phyloP scores from a whole-genome alignment of 306 rosid species.

The Sicyos baderoa region DNA sequence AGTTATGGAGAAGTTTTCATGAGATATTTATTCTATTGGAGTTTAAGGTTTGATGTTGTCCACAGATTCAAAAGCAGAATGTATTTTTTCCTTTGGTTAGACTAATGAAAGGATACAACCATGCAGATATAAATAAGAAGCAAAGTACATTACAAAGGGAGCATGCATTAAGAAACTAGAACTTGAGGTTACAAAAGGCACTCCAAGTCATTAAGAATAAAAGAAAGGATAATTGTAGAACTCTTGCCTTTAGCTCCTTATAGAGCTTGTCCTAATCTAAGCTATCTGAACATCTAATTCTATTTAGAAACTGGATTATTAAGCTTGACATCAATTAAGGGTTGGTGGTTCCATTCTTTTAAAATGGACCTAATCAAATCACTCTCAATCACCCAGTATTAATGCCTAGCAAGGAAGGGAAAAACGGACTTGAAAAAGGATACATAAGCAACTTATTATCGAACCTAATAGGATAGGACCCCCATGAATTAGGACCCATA shows the following conservation, averaged over 20 bases:
- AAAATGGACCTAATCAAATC: neutral
- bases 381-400: neutral
- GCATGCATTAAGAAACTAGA: neutral
- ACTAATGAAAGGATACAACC: neutral
- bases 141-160: neutral
- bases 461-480: too few relatives aligned
- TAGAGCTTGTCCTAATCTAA: neutral
- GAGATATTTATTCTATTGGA: neutral
- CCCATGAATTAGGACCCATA: too few relatives aligned
- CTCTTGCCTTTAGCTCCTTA: neutral
- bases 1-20: neutral
- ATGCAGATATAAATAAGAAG: neutral
- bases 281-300: neutral
- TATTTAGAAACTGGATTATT: neutral
- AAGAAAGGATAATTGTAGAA: neutral
- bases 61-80: conserved; percentile 4
- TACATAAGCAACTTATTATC: neutral
- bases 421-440: neutral
- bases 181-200: neutral
- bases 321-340: neutral
- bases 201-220: conserved; percentile 1
- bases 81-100: neutral
- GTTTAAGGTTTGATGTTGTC: neutral
- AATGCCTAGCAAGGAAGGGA: neutral
- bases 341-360: neutral